Evolutionary conservation across 2,329 filamentous ascomycete genomes (phyloP).

Genomic region (Dothideomycetes sp.): DNA sequence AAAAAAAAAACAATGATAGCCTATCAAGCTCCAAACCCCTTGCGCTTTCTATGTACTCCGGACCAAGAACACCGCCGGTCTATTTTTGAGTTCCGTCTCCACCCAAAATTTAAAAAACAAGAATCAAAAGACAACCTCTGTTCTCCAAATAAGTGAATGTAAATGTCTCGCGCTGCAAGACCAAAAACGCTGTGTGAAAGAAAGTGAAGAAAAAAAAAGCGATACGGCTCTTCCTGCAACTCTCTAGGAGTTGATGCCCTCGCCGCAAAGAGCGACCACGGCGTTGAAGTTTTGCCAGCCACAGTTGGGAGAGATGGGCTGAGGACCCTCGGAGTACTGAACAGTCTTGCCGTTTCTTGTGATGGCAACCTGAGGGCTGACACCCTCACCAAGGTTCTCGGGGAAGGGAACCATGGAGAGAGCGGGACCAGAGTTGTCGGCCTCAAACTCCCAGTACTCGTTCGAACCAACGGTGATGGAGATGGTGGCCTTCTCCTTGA

Average conservation of each 20-base stretch:
- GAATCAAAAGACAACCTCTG: too few species aligned
- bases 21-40: too few species aligned
- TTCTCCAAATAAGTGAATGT: too few species aligned
- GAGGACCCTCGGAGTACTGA: constrained; percentile 20
- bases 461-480: constrained; percentile 28
- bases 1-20: too few species aligned
- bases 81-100: too few species aligned
- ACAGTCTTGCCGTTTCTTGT: constrained; percentile 23
- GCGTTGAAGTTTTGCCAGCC: constrained; percentile 30
- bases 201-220: too few species aligned
- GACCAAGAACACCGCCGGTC: too few species aligned
- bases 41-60: too few species aligned
- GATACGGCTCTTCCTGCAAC: too few species aligned
- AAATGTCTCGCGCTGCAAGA: too few species aligned
- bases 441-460: constrained; percentile 26
- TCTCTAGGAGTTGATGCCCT: constrained; percentile 21
- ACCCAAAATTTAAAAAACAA: too few species aligned
- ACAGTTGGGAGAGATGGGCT: constrained; percentile 23
- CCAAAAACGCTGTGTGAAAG: too few species aligned
- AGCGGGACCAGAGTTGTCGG: constrained; percentile 23
- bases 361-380: constrained; percentile 26
- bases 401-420: constrained; percentile 28
- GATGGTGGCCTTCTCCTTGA: constrained; percentile 24
- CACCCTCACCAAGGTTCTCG: constrained; percentile 20
- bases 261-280: constrained; percentile 27